phyloP scores from a whole-genome alignment of 2,329 filamentous ascomycete genomes.

The Fusarium brevicatenulatum region DNA sequence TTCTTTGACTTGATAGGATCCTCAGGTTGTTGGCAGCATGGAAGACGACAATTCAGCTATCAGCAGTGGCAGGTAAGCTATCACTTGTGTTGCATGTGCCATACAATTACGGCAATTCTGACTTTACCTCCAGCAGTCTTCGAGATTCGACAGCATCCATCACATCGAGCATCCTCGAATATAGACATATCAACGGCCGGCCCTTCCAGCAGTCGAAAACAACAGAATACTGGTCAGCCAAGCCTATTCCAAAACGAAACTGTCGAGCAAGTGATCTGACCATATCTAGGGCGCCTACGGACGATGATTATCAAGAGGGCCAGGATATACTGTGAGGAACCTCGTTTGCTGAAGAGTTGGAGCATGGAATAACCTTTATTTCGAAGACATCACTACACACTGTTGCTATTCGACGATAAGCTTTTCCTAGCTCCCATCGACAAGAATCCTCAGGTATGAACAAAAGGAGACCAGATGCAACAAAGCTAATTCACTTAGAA shows the following conservation, averaged over 20 bases:
- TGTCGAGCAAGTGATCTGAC: not conserved
- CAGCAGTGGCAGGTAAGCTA: conserved; percentile 9
- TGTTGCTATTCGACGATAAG: conserved; percentile 47
- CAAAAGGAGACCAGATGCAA: not conserved
- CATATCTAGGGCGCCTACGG: conserved; percentile 26
- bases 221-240: conserved; percentile 43
- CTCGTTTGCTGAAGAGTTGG: not conserved
- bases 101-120: not conserved
- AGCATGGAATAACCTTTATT: not conserved
- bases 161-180: conserved; percentile 39
- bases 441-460: conserved; percentile 11
- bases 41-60: not conserved
- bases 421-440: conserved; percentile 48
- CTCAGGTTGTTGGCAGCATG: conserved; percentile 16
- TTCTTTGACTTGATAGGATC: conserved; percentile 11
- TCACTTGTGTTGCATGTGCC: no score
- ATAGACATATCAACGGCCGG: conserved; percentile 44
- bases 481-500: conserved; percentile 8
- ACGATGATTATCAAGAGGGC: conserved; percentile 26
- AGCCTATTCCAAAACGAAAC: not conserved
- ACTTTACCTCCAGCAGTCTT: not conserved
- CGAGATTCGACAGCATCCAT: conserved; percentile 25
- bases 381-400: conserved; percentile 17
- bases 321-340: conserved; percentile 16
- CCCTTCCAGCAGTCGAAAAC: conserved; percentile 41